These are phyloP conservation scores for Cymbopogon citratus DNA, from an alignment of 176 grass and related monocot species.

Conservation along the genomic window DNA sequence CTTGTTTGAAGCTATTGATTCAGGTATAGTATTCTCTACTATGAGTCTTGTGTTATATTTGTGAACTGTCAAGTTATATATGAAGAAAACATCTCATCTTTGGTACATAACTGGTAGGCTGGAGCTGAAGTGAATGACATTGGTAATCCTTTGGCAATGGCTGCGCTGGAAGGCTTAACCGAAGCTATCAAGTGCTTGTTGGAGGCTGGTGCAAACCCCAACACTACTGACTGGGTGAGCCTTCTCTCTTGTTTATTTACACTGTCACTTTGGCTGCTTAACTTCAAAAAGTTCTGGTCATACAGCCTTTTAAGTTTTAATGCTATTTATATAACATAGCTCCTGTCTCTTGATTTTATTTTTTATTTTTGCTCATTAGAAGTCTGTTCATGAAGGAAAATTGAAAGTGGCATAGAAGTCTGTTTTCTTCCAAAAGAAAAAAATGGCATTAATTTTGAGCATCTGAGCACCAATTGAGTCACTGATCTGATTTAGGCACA, in stretches of 20 bases:
- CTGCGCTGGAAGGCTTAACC: slow-evolving; percentile 9
- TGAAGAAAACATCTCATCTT: neutral
- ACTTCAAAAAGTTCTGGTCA: neutral
- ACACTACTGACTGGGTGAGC: slow-evolving; percentile 1
- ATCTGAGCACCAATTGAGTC: neutral
- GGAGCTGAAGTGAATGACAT: slow-evolving; percentile 26
- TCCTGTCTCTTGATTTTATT: neutral
- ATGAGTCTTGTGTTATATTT: neutral
- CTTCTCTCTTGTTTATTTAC: neutral
- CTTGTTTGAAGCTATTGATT: slow-evolving; percentile 33
- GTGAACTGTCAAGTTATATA: neutral
- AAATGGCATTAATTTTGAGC: neutral
- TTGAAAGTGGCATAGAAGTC: neutral
- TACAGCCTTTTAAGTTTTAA: no score
- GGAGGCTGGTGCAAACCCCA: slow-evolving; percentile 25
- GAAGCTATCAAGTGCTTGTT: slow-evolving; percentile 23
- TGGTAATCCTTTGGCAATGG: neutral
- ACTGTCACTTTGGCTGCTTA: neutral
- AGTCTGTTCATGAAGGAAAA: neutral
- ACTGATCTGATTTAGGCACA: neutral
- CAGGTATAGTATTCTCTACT: slow-evolving; percentile 1
- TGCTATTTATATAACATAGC: no score
- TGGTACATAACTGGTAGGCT: slow-evolving; percentile 9
- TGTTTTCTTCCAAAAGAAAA: neutral
- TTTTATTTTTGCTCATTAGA: neutral